Evolutionary conservation across 2,329 filamentous ascomycete species (phyloP).

Genomic region (Phoma sp.): DNA sequence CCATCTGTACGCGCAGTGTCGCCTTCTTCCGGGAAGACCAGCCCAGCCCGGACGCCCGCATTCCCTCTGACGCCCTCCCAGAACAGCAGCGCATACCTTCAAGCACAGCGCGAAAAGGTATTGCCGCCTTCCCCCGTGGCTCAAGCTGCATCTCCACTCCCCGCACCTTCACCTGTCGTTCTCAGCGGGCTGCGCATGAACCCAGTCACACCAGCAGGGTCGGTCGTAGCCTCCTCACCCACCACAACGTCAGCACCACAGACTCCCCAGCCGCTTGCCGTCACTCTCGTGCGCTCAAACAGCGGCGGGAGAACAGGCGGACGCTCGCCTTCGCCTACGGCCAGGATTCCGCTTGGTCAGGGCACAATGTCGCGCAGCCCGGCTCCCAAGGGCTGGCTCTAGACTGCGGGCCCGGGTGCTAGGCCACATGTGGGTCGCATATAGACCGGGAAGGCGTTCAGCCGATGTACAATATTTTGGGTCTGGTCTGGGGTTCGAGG

Average conservation of each 20-base stretch:
- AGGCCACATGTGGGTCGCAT: background rate
- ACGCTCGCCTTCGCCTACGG: constrained; percentile 35
- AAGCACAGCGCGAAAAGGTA: constrained; percentile 43
- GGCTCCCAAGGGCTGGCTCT: constrained; percentile 40
- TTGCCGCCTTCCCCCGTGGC: constrained; percentile 39
- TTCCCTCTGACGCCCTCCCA: constrained; percentile 35
- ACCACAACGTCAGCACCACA: constrained; percentile 23
- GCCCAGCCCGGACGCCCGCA: constrained; percentile 32
- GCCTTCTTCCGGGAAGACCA: constrained; percentile 21
- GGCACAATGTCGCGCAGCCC: constrained; percentile 46
- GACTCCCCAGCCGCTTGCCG: constrained; percentile 7
- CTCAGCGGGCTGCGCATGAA: constrained; percentile 46
- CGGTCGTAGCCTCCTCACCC: constrained; percentile 20
- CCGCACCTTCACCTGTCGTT: constrained; percentile 13
- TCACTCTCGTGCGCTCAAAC: constrained; percentile 17
- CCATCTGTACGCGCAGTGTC: constrained; percentile 24
- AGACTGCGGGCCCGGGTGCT: constrained; percentile 1
- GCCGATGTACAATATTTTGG: constrained; percentile 6
- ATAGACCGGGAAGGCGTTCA: constrained; percentile 12
- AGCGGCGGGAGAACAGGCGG: constrained; percentile 17
- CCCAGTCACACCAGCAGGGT: constrained; percentile 36
- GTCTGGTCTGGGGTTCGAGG: background rate
- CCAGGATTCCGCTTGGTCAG: constrained; percentile 42
- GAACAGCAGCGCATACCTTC: constrained; percentile 40
- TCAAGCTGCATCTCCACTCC: constrained; percentile 1